Percentiles rank a stretch among this genome's conserved stretches.
Evolutionary conservation across 202 grass and related monocot species (phyloP).

Genomic region (Brachypodium distachyon): DNA sequence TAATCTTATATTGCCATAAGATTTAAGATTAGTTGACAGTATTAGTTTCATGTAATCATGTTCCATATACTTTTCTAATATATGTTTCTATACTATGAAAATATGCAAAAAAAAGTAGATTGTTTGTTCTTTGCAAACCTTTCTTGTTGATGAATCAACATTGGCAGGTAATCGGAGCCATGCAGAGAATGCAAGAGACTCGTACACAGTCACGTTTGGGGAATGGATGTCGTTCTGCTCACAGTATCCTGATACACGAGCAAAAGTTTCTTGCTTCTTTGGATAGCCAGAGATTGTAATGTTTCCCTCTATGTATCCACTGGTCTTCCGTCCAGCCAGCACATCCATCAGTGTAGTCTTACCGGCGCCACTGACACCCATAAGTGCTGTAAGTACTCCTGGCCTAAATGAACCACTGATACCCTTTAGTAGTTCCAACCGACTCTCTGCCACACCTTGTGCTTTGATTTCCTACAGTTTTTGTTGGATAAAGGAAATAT

Average conservation of each 20-base stretch:
- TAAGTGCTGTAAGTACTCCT: constrained; percentile 83
- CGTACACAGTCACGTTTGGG: constrained; percentile 71
- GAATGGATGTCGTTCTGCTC: constrained; percentile 87
- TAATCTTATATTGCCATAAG: neutral
- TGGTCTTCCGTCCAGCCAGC: constrained; percentile 81
- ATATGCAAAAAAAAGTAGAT: neutral
- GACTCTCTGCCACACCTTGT: constrained; percentile 54
- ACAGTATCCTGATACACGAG: constrained; percentile 86
- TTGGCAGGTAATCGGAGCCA: constrained; percentile 67
- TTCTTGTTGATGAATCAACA: constrained; percentile 55
- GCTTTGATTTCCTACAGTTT: constrained; percentile 72
- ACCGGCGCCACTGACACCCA: constrained; percentile 92
- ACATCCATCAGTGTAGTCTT: constrained; percentile 97
- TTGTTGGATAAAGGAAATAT: constrained; percentile 18
- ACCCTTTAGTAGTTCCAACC: constrained; percentile 72
- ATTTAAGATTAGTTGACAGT: neutral
- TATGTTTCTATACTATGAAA: neutral
- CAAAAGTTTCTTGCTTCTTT: constrained; percentile 89
- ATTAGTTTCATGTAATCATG: neutral
- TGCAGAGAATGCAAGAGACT: constrained; percentile 75
- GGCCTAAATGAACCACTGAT: constrained; percentile 87
- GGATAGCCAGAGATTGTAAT: constrained; percentile 82
- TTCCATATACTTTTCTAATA: neutral
- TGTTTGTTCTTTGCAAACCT: constrained; percentile 38
- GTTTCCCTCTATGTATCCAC: constrained; percentile 80